Evolutionary conservation across 768 basidiomycete species (phyloP).

Genomic region (Mycena haematopus): DNA sequence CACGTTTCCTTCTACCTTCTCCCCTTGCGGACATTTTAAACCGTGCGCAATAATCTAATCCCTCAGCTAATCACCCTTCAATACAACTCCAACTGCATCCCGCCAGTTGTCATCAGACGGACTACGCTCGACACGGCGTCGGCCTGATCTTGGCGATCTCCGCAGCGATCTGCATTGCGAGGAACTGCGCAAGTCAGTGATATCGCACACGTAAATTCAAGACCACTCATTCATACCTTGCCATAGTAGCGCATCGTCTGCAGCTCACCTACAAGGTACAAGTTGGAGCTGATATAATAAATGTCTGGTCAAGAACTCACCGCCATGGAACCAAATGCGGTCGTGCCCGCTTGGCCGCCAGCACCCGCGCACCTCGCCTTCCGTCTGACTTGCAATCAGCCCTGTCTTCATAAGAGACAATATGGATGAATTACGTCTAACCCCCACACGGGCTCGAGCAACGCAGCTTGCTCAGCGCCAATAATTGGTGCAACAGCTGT

Average conservation of each 20-base stretch:
- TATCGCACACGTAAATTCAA: background rate
- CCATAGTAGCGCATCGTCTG: constrained; percentile 28
- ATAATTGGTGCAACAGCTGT: constrained; percentile 10
- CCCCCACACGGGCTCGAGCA: constrained; percentile 38
- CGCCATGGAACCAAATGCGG: constrained; percentile 27
- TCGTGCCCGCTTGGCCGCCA: constrained; percentile 40
- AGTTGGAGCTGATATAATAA: too few relatives aligned
- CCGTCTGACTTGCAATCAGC: constrained; percentile 21
- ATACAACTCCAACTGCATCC: too few relatives aligned
- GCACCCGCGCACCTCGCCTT: constrained; percentile 37
- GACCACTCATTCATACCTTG: background rate
- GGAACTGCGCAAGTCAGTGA: constrained; percentile 12
- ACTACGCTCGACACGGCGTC: constrained; percentile 11
- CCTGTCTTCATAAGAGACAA: background rate
- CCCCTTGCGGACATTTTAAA: too few relatives aligned
- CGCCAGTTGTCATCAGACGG: too few relatives aligned
- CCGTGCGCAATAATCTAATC: too few relatives aligned
- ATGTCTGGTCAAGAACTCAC: constrained; percentile 4
- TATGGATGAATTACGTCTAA: constrained; percentile 25
- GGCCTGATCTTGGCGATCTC: constrained; percentile 22
- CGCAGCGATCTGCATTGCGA: constrained; percentile 29
- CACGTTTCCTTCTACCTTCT: too few relatives aligned
- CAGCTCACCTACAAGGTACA: background rate
- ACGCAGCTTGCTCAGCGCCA: constrained; percentile 15
- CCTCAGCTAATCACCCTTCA: too few relatives aligned